Base-by-base conservation (phyloP, 768 basidiomycete genomes). In the Phaffia australis region DNA sequence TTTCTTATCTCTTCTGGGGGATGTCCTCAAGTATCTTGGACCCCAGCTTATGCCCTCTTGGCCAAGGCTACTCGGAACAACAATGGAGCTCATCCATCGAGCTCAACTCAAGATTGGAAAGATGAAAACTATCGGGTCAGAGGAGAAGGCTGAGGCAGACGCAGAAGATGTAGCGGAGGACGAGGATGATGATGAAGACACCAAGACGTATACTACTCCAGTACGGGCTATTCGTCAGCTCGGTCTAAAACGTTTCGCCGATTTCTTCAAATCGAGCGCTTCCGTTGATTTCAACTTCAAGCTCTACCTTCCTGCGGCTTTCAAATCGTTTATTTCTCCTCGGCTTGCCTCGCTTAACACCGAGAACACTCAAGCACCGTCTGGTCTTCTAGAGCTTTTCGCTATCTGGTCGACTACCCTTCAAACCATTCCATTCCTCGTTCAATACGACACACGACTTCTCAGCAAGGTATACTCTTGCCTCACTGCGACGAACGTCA, bases 301-400 rank as follows among this genome's bases (percentile, higher is more conserved):
- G 0, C 81, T 84, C 0, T 93, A 85, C 75, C 79, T 98, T 73
- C 76, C 78, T 4, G 77, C 80, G 7, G 82, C 84, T 11, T 97
- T 89, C 77, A 66, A 79, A 0, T 77, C 82, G 0, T 83, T 89
- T 78, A 87, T 98, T 71, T 83, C 86, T 0, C 92, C 94, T 0
- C 87, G 95, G 7, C 80, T 99, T 27, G 78, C 83, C 0, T 75
- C 78, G 3, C 79, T 98, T 29, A 85, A 87, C 67, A 80, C 77
- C 52, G 95, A 98, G 76, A 98, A 93, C 72, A 89, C 87, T 0
- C 94, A 97, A 75, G 82, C 89, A 0, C 92, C 94, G 0, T 94
- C 92, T 0, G 85, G 88, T 0, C 79, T 94, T 21, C 78, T 99
- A 52, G 91, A 95, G 49, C 79, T 97, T 25, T 87, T 95, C 77